These are phyloP conservation scores for Polymyxa betae DNA, from an alignment of 208 protist genomes.

Conservation along the genomic window DNA sequence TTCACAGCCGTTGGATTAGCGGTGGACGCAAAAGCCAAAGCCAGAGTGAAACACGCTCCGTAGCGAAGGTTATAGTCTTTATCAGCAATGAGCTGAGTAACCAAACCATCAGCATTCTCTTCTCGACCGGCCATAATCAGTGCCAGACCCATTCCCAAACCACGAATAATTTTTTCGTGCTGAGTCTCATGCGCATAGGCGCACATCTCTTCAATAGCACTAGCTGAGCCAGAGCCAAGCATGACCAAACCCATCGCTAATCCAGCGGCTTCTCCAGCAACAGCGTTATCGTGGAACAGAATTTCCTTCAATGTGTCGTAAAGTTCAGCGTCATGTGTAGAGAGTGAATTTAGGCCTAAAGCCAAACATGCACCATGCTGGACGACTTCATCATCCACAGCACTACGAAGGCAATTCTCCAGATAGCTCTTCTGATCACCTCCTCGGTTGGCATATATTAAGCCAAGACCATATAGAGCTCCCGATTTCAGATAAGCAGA, in stretches of 20 bases:
- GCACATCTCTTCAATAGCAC: slow-evolving; percentile 86
- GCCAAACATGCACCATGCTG: slow-evolving; percentile 96
- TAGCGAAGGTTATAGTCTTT: slow-evolving; percentile 91
- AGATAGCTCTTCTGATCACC: slow-evolving; percentile 68
- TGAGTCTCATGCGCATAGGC: slow-evolving; percentile 90
- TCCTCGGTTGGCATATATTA: slow-evolving; percentile 93
- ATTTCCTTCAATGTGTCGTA: slow-evolving; percentile 92
- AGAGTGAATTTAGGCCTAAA: slow-evolving; percentile 85
- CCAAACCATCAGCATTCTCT: slow-evolving; percentile 72
- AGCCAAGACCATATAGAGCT: slow-evolving; percentile 93
- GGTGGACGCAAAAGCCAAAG: slow-evolving; percentile 92
- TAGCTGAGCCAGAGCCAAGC: slow-evolving; percentile 85
- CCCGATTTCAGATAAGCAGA: slow-evolving; percentile 92
- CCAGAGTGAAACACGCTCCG: slow-evolving; percentile 90
- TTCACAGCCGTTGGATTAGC: slow-evolving; percentile 87
- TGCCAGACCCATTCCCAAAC: slow-evolving; percentile 90
- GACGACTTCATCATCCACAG: slow-evolving; percentile 79
- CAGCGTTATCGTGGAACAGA: slow-evolving; percentile 89
- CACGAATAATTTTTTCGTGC: slow-evolving; percentile 99
- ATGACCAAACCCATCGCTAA: slow-evolving; percentile 96
- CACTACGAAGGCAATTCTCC: slow-evolving; percentile 61
- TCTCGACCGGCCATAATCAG: slow-evolving; percentile 94
- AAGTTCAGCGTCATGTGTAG: slow-evolving; percentile 80
- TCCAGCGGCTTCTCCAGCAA: slow-evolving; percentile 94
- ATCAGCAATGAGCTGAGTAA: slow-evolving; percentile 61